Evolutionary conservation across 495 filamentous ascomycete species (phyloP).

Genomic region (Margaritispora aquatica): DNA sequence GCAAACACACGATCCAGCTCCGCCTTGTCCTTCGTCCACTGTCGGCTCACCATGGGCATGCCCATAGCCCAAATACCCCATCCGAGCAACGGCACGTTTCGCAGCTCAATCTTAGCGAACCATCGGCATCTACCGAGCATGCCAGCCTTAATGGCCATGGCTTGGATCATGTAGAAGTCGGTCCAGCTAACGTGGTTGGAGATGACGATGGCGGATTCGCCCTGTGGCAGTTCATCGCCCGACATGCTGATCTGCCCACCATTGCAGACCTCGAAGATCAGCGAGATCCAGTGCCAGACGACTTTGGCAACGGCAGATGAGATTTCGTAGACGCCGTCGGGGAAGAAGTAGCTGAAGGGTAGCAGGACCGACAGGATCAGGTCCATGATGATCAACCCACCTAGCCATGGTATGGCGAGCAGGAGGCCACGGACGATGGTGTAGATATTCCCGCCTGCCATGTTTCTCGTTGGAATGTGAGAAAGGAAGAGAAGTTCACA

Average conservation of each 20-base stretch:
- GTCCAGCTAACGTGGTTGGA: constrained; percentile 53
- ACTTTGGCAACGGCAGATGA: constrained; percentile 43
- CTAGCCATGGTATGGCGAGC: constrained; percentile 41
- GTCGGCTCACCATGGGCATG: constrained; percentile 51
- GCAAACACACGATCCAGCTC: constrained; percentile 48
- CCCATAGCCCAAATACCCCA: constrained; percentile 58
- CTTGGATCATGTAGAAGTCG: constrained; percentile 57
- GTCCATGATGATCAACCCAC: constrained; percentile 42
- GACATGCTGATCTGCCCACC: constrained; percentile 43
- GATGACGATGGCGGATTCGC: constrained; percentile 49
- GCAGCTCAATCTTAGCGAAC: constrained; percentile 51
- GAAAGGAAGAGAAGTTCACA: neutral
- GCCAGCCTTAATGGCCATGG: constrained; percentile 39
- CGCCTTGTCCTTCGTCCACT: constrained; percentile 45
- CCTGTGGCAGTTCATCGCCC: constrained; percentile 35
- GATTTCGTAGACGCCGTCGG: constrained; percentile 38
- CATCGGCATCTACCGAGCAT: constrained; percentile 53
- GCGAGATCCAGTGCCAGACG: constrained; percentile 47
- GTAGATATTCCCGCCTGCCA: constrained; percentile 14
- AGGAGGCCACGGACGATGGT: constrained; percentile 34
- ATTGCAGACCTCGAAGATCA: constrained; percentile 43
- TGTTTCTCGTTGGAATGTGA: constrained; percentile 1
- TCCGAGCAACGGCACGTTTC: constrained; percentile 49
- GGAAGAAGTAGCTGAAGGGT: constrained; percentile 38
- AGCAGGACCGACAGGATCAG: constrained; percentile 45